Percentiles rank a stretch among this genome's conserved stretches.
Conservation (phyloP, 2,329 filamentous ascomycete species). For the Penicillium fuscoglaucum region DNA sequence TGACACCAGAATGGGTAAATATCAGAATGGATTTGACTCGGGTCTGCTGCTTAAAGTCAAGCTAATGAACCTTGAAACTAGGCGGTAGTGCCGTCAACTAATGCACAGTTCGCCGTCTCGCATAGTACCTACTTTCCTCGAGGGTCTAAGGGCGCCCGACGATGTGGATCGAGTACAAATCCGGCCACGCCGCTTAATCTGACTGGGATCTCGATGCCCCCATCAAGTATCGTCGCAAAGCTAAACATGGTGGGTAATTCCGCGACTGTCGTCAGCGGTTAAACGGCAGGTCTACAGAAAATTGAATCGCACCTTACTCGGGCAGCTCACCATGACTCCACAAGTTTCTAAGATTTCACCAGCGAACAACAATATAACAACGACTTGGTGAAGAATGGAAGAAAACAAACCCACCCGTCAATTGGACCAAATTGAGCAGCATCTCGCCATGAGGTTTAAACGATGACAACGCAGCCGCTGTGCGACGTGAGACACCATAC, state of each 20-base stretch:
- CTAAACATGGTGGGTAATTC: background rate
- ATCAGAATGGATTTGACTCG: conserved; percentile 20
- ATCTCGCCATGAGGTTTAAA: background rate
- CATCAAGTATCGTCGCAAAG: conserved; percentile 10
- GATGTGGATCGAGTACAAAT: conserved; percentile 23
- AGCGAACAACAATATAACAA: background rate
- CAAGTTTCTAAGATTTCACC: background rate
- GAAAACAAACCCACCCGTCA: background rate
- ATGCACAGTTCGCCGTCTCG: conserved; percentile 20
- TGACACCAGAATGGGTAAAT: conserved; percentile 17
- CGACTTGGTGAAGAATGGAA: background rate
- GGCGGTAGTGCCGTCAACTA: conserved; percentile 21
- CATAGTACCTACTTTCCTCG: conserved; percentile 22
- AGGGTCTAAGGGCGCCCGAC: conserved; percentile 26
- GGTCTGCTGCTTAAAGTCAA: conserved; percentile 19
- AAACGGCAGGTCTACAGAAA: conserved; percentile 18
- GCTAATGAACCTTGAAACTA: conserved; percentile 24
- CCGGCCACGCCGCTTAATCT: conserved; percentile 13
- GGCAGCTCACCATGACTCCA: background rate
- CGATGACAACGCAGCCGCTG: background rate
- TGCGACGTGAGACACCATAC: background rate
- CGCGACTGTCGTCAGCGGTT: conserved; percentile 11
- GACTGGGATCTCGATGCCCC: conserved; percentile 7
- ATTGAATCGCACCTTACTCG: background rate
- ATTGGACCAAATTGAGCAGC: background rate